Percentiles rank a stretch among this genome's conserved stretches.
These are phyloP conservation scores for Quambalaria eucalypti DNA, from an alignment of 1,284 basidiomycete species.

Conservation along the genomic window DNA sequence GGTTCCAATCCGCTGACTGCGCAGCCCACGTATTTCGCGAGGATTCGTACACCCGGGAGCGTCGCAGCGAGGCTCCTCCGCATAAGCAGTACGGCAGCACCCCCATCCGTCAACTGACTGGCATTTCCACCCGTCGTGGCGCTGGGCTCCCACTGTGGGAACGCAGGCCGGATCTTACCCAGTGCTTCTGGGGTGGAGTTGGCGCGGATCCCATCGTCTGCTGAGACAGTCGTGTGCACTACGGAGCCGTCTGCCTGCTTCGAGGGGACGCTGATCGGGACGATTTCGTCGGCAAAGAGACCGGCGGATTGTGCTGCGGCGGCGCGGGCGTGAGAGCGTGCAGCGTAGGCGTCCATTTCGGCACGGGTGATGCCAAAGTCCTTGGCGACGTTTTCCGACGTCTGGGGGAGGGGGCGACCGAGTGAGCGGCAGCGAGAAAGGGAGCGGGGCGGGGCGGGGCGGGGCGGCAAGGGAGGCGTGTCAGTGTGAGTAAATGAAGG, in stretches of 20 bases:
- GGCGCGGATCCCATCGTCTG: constrained; percentile 73
- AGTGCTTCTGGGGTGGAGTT: constrained; percentile 66
- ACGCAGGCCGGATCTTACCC: constrained; percentile 64
- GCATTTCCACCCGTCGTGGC: constrained; percentile 84
- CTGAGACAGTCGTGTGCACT: constrained; percentile 56
- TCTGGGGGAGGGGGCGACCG: no score
- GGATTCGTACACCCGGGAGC: constrained; percentile 56
- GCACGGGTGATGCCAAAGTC: constrained; percentile 73
- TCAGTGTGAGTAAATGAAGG: no score
- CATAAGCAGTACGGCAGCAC: constrained; percentile 77
- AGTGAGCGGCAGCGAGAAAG: no score
- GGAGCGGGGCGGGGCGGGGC: no score
- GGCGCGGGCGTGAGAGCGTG: constrained; percentile 69
- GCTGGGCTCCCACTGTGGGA: constrained; percentile 73
- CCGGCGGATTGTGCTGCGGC: constrained; percentile 58
- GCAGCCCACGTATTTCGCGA: constrained; percentile 71
- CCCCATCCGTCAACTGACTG: constrained; percentile 71
- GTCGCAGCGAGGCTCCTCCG: constrained; percentile 67
- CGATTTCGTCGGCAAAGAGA: constrained; percentile 67
- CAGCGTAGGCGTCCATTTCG: constrained; percentile 76
- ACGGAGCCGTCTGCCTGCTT: constrained; percentile 51
- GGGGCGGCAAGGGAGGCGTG: no score
- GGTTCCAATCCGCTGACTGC: constrained; percentile 65
- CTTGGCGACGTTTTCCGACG: constrained; percentile 25
- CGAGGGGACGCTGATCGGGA: constrained; percentile 52